Evolutionary conservation across 2,329 filamentous ascomycete genomes (phyloP).

Genomic region (Curvularia hawaiiensis): DNA sequence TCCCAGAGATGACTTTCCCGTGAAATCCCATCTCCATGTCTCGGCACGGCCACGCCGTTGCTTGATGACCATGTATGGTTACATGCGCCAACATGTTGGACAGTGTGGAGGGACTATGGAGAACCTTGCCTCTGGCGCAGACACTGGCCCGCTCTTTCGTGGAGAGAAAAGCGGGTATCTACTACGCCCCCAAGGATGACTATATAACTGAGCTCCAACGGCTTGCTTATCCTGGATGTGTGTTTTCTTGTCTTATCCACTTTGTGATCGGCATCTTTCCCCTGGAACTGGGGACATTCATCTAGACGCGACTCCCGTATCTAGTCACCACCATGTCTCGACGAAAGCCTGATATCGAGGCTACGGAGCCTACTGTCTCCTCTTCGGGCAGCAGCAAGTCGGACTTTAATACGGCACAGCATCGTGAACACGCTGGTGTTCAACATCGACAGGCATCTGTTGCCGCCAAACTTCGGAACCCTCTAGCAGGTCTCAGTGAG

Average conservation of each 20-base stretch:
- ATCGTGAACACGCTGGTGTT: slow-evolving; percentile 27
- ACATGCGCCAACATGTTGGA: slow-evolving; percentile 32
- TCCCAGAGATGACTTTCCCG: slow-evolving; percentile 20
- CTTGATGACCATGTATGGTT: slow-evolving; percentile 25
- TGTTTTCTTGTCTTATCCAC: slow-evolving; percentile 9
- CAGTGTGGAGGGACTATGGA: slow-evolving; percentile 23
- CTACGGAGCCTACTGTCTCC: slow-evolving; percentile 30
- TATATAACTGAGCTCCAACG: slow-evolving; percentile 21
- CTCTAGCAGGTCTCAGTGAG: slow-evolving; percentile 59
- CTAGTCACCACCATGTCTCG: slow-evolving; percentile 25
- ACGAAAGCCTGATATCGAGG: slow-evolving; percentile 34
- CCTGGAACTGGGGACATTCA: not conserved
- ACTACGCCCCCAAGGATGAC: slow-evolving; percentile 7
- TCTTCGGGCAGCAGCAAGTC: slow-evolving; percentile 32
- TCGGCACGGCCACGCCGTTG: slow-evolving; percentile 21
- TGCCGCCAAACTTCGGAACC: slow-evolving; percentile 55
- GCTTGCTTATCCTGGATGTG: slow-evolving; percentile 2
- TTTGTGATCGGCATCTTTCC: slow-evolving; percentile 8
- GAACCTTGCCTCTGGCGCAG: slow-evolving; percentile 13
- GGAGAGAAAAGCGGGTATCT: slow-evolving; percentile 15
- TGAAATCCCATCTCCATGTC: slow-evolving; percentile 8
- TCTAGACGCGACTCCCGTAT: slow-evolving; percentile 1
- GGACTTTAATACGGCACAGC: slow-evolving; percentile 24
- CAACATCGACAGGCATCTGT: slow-evolving; percentile 28
- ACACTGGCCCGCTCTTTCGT: slow-evolving; percentile 12